Evolutionary conservation across 23 red algal genomes (phyloP).

Genomic region (Gracilaria caudata): DNA sequence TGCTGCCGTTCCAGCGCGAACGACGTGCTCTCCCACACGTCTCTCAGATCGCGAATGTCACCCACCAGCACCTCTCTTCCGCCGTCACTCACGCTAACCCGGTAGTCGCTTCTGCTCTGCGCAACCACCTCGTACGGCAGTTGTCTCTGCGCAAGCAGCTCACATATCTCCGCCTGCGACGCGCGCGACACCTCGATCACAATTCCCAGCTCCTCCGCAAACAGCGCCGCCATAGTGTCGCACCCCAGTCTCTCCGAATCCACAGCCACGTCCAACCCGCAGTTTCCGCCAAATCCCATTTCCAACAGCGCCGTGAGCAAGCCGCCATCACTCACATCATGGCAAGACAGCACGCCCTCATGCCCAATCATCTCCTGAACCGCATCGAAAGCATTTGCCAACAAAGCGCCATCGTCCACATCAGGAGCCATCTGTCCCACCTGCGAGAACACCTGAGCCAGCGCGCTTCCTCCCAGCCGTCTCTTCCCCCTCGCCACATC

Average conservation of each 20-base stretch:
- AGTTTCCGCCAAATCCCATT: conserved; percentile 99
- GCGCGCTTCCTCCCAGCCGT: conserved; percentile 83
- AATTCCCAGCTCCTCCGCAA: conserved; percentile 90
- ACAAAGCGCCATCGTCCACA: conserved; percentile 55
- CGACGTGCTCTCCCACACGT: conserved; percentile 88
- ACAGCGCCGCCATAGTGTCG: conserved; percentile 41
- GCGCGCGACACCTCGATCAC: conserved; percentile 68
- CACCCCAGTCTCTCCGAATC: neutral
- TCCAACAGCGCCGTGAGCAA: conserved; percentile 83
- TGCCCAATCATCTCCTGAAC: conserved; percentile 69
- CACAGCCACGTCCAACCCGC: conserved; percentile 84
- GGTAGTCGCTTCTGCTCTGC: conserved; percentile 39
- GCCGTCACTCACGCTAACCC: conserved; percentile 27
- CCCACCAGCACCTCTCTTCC: conserved; percentile 14
- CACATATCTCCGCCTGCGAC: conserved; percentile 28
- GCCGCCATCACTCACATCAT: conserved; percentile 94
- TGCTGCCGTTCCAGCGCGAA: conserved; percentile 94
- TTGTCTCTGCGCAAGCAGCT: conserved; percentile 11
- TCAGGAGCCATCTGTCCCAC: conserved; percentile 84
- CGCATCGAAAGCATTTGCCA: conserved; percentile 80
- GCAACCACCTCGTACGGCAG: conserved; percentile 62
- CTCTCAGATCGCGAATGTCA: conserved; percentile 79
- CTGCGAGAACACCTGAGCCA: conserved; percentile 87
- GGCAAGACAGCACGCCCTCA: conserved; percentile 80
- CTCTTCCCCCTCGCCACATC: conserved; percentile 70